Evolutionary conservation across 176 grass and related monocot species (phyloP).

Genomic region (Phoenix dactylifera): DNA sequence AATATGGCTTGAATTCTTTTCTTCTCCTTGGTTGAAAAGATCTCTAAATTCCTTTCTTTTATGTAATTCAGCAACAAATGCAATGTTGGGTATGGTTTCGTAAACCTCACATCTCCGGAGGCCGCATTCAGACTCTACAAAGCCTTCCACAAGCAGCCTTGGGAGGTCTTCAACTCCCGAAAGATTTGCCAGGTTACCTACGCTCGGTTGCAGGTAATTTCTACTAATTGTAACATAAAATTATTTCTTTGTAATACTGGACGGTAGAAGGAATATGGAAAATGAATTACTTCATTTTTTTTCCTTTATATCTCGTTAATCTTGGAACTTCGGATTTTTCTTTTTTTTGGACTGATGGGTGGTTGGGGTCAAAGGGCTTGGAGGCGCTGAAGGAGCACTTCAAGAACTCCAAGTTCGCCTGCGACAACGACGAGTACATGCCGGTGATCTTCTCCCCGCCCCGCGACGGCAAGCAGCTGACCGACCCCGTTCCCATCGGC

Average conservation of each 20-base stretch:
- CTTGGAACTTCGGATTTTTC: no score
- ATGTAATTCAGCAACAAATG: slow-evolving; percentile 81
- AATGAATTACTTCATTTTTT: no score
- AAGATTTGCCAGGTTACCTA: slow-evolving; percentile 99
- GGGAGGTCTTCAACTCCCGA: slow-evolving; percentile 95
- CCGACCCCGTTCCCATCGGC: slow-evolving; percentile 63
- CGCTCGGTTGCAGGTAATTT: slow-evolving; percentile 72
- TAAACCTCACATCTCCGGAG: slow-evolving; percentile 91
- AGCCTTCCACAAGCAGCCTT: slow-evolving; percentile 89
- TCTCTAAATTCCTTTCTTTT: no score
- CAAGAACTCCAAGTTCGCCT: slow-evolving; percentile 97
- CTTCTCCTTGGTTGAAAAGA: no score
- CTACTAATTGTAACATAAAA: no score
- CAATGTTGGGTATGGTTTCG: slow-evolving; percentile 97
- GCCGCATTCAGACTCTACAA: slow-evolving; percentile 81
- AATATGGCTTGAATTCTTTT: no score
- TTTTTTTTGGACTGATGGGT: no score
- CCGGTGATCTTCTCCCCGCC: slow-evolving; percentile 78
- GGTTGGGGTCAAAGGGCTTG: slow-evolving; percentile 40
- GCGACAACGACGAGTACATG: slow-evolving; percentile 95
- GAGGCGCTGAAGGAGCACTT: slow-evolving; percentile 95
- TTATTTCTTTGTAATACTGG: no score
- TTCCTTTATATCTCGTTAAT: no score
- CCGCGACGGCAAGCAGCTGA: slow-evolving; percentile 72
- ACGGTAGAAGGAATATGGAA: no score